Conservation (phyloP, 1,284 basidiomycete species). For the Trichosporon ovoides region DNA sequence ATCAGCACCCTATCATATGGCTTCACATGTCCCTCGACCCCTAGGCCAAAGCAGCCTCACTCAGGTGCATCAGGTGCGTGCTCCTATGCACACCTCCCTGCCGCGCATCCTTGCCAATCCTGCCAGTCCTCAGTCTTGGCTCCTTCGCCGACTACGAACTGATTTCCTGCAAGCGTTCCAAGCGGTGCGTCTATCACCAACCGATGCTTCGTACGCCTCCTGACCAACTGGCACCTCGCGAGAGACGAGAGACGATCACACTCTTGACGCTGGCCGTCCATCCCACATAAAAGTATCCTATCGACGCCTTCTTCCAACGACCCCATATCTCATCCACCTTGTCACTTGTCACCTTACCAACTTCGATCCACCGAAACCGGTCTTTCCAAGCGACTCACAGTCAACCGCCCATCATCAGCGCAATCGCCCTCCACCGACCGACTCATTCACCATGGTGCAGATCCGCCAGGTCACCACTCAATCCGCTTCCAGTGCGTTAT, state of each 20-base stretch:
- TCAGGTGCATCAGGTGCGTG: constrained; percentile 3
- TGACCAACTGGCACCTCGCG: neutral
- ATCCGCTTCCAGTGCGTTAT: neutral
- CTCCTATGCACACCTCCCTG: neutral
- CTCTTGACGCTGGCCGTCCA: neutral
- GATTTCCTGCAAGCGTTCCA: neutral
- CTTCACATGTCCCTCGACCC: neutral
- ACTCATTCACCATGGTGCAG: constrained; percentile 3
- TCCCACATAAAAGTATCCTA: neutral
- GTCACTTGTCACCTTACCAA: neutral
- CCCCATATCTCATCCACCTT: neutral
- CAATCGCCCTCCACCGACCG: neutral
- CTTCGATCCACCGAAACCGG: neutral
- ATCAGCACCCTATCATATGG: neutral
- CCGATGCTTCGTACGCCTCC: constrained; percentile 4
- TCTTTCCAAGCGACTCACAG: neutral
- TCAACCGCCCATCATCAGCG: neutral
- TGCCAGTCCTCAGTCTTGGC: neutral
- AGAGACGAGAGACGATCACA: too few relatives aligned
- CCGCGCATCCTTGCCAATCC: neutral
- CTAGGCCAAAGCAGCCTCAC: neutral
- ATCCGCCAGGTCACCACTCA: constrained; percentile 2
- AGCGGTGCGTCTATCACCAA: constrained; percentile 5
- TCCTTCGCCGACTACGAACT: neutral
- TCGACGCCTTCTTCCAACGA: neutral